Conservation (phyloP, 1,139 yeast genomes). For the Torulaspora pretoriensis region DNA sequence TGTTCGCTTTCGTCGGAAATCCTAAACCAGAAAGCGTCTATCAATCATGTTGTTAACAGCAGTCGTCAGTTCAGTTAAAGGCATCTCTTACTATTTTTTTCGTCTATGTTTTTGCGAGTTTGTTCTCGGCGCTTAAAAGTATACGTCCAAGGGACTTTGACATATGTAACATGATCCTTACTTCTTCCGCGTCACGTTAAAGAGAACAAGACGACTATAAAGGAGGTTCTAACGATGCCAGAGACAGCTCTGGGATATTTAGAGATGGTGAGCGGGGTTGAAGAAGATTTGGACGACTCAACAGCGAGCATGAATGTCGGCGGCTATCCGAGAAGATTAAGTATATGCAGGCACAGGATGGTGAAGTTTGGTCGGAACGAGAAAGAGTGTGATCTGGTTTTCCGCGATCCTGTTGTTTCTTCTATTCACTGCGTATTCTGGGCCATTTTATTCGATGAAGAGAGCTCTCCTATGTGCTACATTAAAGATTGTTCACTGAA, state of each 20-base stretch:
- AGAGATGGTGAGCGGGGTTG: constrained; percentile 15
- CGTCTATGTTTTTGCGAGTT: background rate
- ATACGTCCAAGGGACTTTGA: too few species aligned
- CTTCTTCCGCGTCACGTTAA: too few species aligned
- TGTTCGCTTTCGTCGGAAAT: too few species aligned
- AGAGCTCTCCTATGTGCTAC: constrained; percentile 47
- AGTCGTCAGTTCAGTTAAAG: too few species aligned
- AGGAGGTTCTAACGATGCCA: constrained; percentile 2
- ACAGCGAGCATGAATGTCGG: constrained; percentile 5
- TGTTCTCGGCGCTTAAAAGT: too few species aligned
- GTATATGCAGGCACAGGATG: constrained; percentile 21
- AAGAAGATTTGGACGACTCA: constrained; percentile 5
- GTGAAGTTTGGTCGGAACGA: constrained; percentile 38
- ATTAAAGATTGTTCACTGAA: constrained; percentile 52
- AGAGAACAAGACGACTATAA: too few species aligned
- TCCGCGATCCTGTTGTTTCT: constrained; percentile 41
- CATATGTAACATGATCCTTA: too few species aligned
- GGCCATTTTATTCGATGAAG: constrained; percentile 49
- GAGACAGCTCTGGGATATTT: constrained; percentile 16
- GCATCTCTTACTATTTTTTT: background rate
- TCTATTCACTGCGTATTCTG: constrained; percentile 46
- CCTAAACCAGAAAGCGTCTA: too few species aligned
- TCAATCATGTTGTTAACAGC: too few species aligned
- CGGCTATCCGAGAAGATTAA: constrained; percentile 14
- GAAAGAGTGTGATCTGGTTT: constrained; percentile 32